Percentiles rank a stretch among this genome's conserved stretches.
Conservation (phyloP, 495 filamentous ascomycete species). For the Trichoderma asperelloides region DNA sequence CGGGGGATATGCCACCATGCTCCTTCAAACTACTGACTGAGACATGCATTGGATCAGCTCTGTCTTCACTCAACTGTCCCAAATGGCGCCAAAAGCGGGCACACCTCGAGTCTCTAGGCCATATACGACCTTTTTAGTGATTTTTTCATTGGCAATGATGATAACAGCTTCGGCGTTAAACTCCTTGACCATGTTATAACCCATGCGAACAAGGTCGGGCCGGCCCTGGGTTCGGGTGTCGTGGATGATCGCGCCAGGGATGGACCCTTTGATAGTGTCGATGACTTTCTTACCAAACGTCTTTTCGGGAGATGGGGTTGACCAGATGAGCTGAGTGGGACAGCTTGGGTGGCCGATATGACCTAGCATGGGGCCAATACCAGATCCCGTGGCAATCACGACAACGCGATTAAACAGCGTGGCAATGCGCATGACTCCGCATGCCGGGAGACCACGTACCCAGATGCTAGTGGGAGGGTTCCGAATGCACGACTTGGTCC, state of each 20-base stretch:
- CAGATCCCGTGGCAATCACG: conserved; percentile 74
- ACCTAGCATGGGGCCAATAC: conserved; percentile 62
- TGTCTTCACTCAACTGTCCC: conserved; percentile 38
- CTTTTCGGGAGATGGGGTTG: conserved; percentile 30
- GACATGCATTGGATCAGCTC: background rate
- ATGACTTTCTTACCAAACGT: conserved; percentile 40
- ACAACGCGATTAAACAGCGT: conserved; percentile 59
- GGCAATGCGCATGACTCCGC: conserved; percentile 66
- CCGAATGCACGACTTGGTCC: conserved; percentile 58
- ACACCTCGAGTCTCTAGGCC: conserved; percentile 61
- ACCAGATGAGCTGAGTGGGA: conserved; percentile 43
- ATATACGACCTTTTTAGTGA: conserved; percentile 65
- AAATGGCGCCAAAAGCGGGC: conserved; percentile 70
- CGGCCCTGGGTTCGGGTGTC: conserved; percentile 36
- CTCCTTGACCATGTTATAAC: conserved; percentile 35
- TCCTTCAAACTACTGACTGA: background rate
- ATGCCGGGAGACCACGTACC: conserved; percentile 44
- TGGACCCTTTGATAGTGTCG: conserved; percentile 31
- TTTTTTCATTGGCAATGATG: conserved; percentile 64
- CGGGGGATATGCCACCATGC: background rate
- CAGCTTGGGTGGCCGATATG: conserved; percentile 35
- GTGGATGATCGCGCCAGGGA: conserved; percentile 41
- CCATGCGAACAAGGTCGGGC: conserved; percentile 46
- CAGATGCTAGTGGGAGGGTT: conserved; percentile 52
- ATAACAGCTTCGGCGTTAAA: conserved; percentile 53